phyloP scores from a whole-genome alignment of 2,329 filamentous ascomycete species.

The Colletotrichum chrysophilum region DNA sequence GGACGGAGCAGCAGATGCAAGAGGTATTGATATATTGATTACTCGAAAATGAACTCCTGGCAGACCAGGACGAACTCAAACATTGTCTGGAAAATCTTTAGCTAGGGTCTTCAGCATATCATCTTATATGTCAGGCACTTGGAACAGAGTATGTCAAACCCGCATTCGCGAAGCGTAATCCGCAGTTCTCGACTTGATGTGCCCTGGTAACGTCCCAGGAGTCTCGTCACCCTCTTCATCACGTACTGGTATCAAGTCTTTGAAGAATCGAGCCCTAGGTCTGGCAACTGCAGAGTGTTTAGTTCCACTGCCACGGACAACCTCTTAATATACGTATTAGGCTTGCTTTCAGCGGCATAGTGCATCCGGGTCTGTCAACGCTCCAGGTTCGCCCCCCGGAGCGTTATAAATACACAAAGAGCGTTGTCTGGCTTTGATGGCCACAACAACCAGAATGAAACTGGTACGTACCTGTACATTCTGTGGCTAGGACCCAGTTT shows the following conservation, averaged over 20 bases:
- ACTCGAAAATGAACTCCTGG: too few species aligned
- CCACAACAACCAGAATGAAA: background rate
- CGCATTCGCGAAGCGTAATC: background rate
- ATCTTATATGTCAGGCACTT: background rate
- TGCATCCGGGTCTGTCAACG: background rate
- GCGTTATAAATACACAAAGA: background rate
- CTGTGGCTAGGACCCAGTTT: background rate
- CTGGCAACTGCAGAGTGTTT: fast-evolving
- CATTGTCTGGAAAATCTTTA: too few species aligned
- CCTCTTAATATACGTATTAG: background rate
- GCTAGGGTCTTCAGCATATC: background rate
- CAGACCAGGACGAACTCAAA: too few species aligned
- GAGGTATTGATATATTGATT: too few species aligned
- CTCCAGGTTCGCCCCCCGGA: background rate
- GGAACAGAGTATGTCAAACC: background rate
- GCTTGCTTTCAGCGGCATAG: background rate
- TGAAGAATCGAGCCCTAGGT: fast-evolving
- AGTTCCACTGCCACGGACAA: fast-evolving
- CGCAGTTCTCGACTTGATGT: background rate
- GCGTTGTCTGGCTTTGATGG: background rate
- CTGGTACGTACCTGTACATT: background rate
- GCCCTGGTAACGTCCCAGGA: background rate
- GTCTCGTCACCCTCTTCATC: background rate
- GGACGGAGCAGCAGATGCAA: too few species aligned
- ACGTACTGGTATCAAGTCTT: background rate